Evolutionary conservation across 805 yeast genomes (phyloP), one percentile per base, ranked within the genome.

Genomic region (Sugiyamaella lignohabitans): DNA sequence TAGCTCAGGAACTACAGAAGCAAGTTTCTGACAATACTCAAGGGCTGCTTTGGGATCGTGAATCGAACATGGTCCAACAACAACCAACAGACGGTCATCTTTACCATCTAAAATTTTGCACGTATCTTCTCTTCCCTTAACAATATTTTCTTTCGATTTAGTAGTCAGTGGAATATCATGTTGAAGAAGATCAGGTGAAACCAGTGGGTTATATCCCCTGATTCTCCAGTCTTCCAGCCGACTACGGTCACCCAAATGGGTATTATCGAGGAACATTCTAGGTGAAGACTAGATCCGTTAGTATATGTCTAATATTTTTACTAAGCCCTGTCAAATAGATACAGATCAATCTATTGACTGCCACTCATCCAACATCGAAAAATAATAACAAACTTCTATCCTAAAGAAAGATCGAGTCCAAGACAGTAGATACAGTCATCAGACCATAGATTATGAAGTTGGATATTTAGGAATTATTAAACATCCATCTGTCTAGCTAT

Each of bases 11-110:
- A 84, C 69, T 32, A 82, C 63, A 46, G 71, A 72, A 38, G 76
- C 67, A 48, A 91, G 75, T 59, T 80, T 72, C 30, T 73, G 70
- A 59, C 91, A 86, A 71, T 91, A 93, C 54, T 89, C 98, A 53
- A 85, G 64, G 4, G 98, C 98, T 29, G 96, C 95, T 40, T 69
- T 75, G 29, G 96, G 87, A 64, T 93, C 98, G 64, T 93, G 98
- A 54, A 93, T 81, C 5, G 98, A 91, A 68, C 98, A 93, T 45
- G 98, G 98, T 0, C 98, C 98, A 52, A 93, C 86, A 29, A 93
- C 87, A 24, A 93, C 82, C 38, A 93, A 74, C 54, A 91, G 68
- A 55, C 97, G 75, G 68, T 91, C 98, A 60, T 87, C 96, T 50
- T 75, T 72, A 46, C 95, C 96, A 49, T 81, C 73, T 44, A 91